These are phyloP conservation scores for Datura wrightii DNA, from an alignment of 257 asterid species.

Conservation along the genomic window DNA sequence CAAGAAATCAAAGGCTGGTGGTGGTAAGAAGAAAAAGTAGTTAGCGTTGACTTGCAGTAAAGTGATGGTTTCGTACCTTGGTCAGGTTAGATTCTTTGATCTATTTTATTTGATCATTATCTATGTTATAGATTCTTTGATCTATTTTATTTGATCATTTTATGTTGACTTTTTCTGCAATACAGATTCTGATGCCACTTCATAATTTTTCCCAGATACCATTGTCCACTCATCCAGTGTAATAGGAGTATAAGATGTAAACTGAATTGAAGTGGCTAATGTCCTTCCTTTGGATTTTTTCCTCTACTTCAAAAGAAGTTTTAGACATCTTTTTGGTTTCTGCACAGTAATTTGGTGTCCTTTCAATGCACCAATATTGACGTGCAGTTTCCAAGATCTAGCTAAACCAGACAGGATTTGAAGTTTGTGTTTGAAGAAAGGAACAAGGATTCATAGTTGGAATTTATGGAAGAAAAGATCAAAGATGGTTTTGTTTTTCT, in stretches of 20 bases:
- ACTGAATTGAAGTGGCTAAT: conserved; percentile 16
- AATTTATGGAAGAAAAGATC: neutral
- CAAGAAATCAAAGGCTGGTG: conserved; percentile 71
- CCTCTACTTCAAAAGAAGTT: neutral
- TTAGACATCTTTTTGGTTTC: conserved; percentile 14
- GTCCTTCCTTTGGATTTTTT: neutral
- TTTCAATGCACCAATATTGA: neutral
- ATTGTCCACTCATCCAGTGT: neutral
- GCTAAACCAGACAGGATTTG: neutral
- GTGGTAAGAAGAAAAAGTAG: conserved; percentile 76
- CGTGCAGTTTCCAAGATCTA: conserved; percentile 9
- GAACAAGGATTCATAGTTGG: neutral
- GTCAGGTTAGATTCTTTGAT: conserved; percentile 5
- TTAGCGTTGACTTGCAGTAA: neutral
- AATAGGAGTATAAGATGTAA: neutral
- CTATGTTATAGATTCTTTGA: neutral
- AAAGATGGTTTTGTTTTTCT: neutral
- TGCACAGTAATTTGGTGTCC: neutral
- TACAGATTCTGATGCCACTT: conserved; percentile 16
- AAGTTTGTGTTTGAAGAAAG: neutral
- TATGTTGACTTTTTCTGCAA: neutral
- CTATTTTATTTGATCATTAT: neutral
- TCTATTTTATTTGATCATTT: neutral
- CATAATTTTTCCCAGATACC: neutral
- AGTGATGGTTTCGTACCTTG: neutral